These are phyloP conservation scores for Epichloe hybrida DNA, from an alignment of 2,329 filamentous ascomycete genomes.

Conservation along the genomic window DNA sequence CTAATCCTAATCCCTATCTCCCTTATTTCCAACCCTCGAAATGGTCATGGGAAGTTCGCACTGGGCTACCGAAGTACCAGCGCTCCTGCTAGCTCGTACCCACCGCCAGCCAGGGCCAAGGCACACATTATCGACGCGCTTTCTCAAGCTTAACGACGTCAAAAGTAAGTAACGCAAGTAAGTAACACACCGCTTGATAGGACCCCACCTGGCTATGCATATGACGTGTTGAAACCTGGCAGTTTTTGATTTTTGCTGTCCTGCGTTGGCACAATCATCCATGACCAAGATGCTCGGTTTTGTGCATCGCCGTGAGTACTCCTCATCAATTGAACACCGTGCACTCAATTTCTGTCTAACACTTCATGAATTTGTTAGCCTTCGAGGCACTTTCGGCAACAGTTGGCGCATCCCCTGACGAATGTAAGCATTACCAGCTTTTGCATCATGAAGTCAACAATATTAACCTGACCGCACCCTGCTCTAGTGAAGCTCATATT, in stretches of 20 bases:
- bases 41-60: background rate
- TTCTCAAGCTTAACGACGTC: no score
- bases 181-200: no score
- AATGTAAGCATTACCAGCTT: constrained; percentile 16
- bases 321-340: background rate
- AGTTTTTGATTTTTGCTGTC: background rate
- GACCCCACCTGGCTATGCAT: background rate
- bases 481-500: constrained; percentile 76
- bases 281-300: constrained; percentile 9
- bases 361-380: constrained; percentile 10
- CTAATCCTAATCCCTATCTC: no score
- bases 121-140: no score
- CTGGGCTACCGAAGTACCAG: background rate
- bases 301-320: constrained; percentile 13
- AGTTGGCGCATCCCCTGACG: constrained; percentile 24
- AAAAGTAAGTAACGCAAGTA: no score
- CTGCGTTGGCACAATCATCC: background rate
- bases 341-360: background rate
- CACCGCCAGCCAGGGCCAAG: no score
- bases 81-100: no score
- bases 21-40: no score
- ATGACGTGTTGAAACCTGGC: background rate
- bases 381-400: constrained; percentile 20
- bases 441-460: background rate
- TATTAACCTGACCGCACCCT: background rate